Evolutionary conservation across 257 asterid species (phyloP), one percentile per base, ranked within the genome.

Genomic region (Cruciata laevipes): DNA sequence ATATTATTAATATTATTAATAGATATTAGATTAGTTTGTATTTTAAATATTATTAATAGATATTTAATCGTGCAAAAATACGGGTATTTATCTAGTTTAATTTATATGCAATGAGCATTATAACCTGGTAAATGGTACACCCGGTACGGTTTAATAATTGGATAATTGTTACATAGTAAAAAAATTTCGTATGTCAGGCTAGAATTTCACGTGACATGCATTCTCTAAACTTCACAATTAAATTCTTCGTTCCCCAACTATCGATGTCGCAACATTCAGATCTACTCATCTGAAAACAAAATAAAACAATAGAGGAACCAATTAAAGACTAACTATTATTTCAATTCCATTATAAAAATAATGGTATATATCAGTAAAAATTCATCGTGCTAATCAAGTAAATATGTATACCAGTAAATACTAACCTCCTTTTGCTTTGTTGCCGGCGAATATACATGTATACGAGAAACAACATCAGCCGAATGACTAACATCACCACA

Each of bases 401-500:
- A n/a, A n/a, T n/a, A n/a, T n/a, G n/a, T n/a, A n/a, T n/a, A n/a
- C n/a, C n/a, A n/a, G n/a, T n/a, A 59, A 1, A 11, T 38, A 61
- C 68, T 53, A 75, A 87, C 95, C 84, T 80, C 70, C 8, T 30
- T 37, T 20, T 81, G 87, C 61, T 74, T 85, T 1, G 61, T 63
- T 7, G 76, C 31, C 7, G 95, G 84, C 2, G 96, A 85, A 47
- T 72, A 63, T 21, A 84, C 91, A 3, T 61, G 80, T 63, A 89
- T 76, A 69, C 42, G 71, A 2, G 74, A 51, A 32, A 89, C 40
- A 55, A 55, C 18, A 49, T 81, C 86, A 6, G 89, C 85, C 1
- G 84, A 38, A 33, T 67, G 69, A n/a, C 51, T 60, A 8, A 58
- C 80, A 30, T 61, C 35, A 10, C 70, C 66, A 69, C 93, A 88